These are phyloP conservation scores for Rhodotorula sphaerocarpa DNA, from an alignment of 768 basidiomycete genomes.

Conservation along the genomic window DNA sequence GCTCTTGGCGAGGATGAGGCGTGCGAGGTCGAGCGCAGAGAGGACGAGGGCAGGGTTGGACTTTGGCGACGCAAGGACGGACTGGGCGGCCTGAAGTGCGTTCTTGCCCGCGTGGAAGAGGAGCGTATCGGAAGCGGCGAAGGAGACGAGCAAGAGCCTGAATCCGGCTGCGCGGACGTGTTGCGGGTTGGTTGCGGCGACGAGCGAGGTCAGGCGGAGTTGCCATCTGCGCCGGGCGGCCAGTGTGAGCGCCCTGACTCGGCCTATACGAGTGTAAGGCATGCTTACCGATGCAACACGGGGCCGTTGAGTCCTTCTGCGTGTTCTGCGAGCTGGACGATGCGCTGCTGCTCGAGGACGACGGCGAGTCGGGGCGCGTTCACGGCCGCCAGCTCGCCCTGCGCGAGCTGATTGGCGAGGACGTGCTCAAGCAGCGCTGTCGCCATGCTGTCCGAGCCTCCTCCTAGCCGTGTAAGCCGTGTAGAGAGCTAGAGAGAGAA, in stretches of 20 bases:
- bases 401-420: conserved; percentile 16
- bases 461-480: too few relatives aligned
- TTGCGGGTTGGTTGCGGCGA: conserved; percentile 7
- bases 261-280: too few relatives aligned
- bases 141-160: conserved; percentile 20
- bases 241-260: too few relatives aligned
- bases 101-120: conserved; percentile 17
- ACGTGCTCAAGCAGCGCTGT: conserved; percentile 14
- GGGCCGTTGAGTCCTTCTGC: conserved; percentile 22
- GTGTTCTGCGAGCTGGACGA: neutral
- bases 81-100: conserved; percentile 6
- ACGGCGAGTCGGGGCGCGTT: neutral
- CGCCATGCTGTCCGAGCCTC: neutral
- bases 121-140: conserved; percentile 12
- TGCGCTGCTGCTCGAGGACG: neutral
- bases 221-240: conserved; percentile 20
- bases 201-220: conserved; percentile 23
- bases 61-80: conserved; percentile 11
- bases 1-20: conserved; percentile 21
- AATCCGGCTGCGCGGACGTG: conserved; percentile 27
- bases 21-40: conserved; percentile 17
- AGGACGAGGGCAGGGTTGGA: conserved; percentile 15
- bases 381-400: conserved; percentile 5
- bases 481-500: too few relatives aligned
- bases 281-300: conserved; percentile 20